These are phyloP conservation scores for Kandelia obovata DNA, from an alignment of 345 rosid genomes.

Conservation along the genomic window DNA sequence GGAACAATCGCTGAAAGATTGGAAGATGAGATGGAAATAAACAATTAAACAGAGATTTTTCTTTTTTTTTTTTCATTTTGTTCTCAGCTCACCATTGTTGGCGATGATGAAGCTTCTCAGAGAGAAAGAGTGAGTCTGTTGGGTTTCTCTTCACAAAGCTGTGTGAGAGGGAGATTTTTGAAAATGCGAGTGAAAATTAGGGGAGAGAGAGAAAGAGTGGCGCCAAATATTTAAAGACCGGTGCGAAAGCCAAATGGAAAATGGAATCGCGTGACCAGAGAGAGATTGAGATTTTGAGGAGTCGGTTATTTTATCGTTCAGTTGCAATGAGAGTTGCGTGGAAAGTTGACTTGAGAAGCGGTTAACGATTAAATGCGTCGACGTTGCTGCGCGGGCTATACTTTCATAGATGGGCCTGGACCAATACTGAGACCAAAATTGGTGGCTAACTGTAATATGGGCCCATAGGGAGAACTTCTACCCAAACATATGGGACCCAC, in stretches of 20 bases:
- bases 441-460: too few species aligned
- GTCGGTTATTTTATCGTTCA: too few species aligned
- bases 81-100: constrained; percentile 49
- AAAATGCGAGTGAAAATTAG: constrained; percentile 27
- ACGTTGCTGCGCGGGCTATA: too few species aligned
- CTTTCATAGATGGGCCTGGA: too few species aligned
- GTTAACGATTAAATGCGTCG: too few species aligned
- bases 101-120: constrained; percentile 6
- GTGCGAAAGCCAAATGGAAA: neutral
- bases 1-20: neutral
- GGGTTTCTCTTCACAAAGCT: neutral
- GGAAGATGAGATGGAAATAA: constrained; percentile 5
- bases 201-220: constrained; percentile 9
- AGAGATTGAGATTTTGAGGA: too few species aligned
- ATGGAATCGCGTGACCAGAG: too few species aligned
- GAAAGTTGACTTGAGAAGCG: too few species aligned
- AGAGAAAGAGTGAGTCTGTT: neutral
- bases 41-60: constrained; percentile 2
- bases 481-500: too few species aligned
- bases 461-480: too few species aligned
- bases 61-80: neutral
- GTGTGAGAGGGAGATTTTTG: constrained; percentile 15
- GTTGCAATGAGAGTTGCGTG: too few species aligned
- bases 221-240: constrained; percentile 29
- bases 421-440: too few species aligned